Evolutionary conservation across 108 stramenopile species (phyloP), one percentile per base, ranked within the genome.

Genomic region (Craspedostauros australis): DNA sequence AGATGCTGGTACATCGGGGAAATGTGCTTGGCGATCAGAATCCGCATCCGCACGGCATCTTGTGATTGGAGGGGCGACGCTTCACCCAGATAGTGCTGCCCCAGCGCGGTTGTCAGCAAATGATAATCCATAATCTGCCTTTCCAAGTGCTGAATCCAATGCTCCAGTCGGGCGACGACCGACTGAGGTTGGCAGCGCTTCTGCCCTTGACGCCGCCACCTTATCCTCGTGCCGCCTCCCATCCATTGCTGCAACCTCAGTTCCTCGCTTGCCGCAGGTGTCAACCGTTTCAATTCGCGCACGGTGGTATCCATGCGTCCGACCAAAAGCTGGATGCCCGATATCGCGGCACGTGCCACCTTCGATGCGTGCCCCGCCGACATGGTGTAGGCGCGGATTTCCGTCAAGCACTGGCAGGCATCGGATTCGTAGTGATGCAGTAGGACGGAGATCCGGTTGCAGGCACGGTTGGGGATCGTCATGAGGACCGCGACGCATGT

Each of bases 1-100:
- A 46, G 46, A n/a, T 42, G 20, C 21, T 24, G 23, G 34, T 67
- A 67, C 24, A 57, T 54, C 15, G 41, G 15, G 21, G 64, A 65
- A 9, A 73, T 24, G 46, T 67, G 51, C 22, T 44, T 49, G 2
- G 66, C 39, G 1, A 46, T 61, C 31, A 43, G 27, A 3, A 54
- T 52, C 14, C 61, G 54, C 50, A 66, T 55, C 22, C 50, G 53
- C 0, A 49, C 40, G 12, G 54, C 42, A 28, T 41, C 49, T 26
- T 60, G 62, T 3, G 40, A 22, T 0, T 39, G 27, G 24, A 36
- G 27, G 28, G 57, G 66, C 21, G 42, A 61, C 16, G 68, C 63
- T 64, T 72, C 70, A 1, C 73, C 73, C 22, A 74, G 14, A 23
- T 60, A 59, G 20, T 37, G 28, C 9, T 66, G 52, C 9, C 63